Evolutionary conservation across 306 rosid genomes (phyloP).

Genomic region (Cicer judaicum): DNA sequence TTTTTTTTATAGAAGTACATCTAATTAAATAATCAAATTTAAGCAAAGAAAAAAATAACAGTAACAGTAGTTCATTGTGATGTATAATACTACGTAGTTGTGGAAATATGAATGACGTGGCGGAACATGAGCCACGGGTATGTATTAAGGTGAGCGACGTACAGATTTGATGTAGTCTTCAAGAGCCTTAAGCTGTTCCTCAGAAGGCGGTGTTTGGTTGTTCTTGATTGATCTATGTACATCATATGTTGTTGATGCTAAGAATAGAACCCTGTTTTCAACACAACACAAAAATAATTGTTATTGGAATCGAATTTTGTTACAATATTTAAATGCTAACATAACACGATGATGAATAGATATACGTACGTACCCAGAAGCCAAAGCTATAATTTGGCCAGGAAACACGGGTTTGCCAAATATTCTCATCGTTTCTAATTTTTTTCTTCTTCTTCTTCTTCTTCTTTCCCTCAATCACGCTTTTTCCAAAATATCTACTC

Average conservation of each 20-base stretch:
- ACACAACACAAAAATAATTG: background rate
- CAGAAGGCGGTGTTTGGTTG: conserved; percentile 55
- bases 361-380: conserved; percentile 48
- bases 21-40: background rate
- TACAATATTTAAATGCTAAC: background rate
- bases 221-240: conserved; percentile 60
- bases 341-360: background rate
- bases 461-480: background rate
- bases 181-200: conserved; percentile 54
- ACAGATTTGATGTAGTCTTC: conserved; percentile 46
- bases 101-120: conserved; percentile 36
- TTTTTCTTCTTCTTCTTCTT: no score
- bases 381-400: conserved; percentile 45
- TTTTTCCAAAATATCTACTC: no score
- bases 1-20: no score
- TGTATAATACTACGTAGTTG: background rate
- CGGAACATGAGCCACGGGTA: background rate
- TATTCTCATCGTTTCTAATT: conserved; percentile 43
- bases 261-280: conserved; percentile 51
- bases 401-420: conserved; percentile 48
- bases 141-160: conserved; percentile 48
- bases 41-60: background rate
- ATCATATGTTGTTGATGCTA: conserved; percentile 55
- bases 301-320: background rate
- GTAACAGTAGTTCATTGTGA: background rate